A percentile compares a stretch with the other conserved stretches of the same genome.
These are phyloP conservation scores for Solanum pimpinellifolium DNA, from an alignment of 257 asterid species.

Conservation along the genomic window DNA sequence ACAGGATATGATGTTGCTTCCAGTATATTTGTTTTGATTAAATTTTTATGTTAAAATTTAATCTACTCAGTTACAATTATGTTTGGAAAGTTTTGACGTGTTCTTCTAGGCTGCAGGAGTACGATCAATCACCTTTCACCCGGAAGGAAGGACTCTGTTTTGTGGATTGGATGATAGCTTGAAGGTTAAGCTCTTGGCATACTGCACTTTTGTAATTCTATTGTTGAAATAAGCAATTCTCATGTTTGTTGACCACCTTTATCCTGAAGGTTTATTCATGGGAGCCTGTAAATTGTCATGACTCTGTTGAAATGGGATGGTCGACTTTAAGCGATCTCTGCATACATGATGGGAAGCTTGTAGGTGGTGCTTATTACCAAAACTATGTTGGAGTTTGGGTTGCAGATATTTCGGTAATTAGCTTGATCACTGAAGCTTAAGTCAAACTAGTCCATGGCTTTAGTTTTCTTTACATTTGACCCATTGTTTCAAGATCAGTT, in stretches of 20 bases:
- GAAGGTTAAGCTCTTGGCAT: constrained; percentile 41
- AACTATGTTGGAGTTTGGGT: constrained; percentile 93
- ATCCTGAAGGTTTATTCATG: constrained; percentile 80
- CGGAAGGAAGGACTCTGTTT: constrained; percentile 86
- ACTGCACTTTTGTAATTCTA: neutral
- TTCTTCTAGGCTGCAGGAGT: constrained; percentile 68
- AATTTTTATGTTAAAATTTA: neutral
- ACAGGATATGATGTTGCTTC: neutral
- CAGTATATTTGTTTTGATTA: neutral
- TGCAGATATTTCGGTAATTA: constrained; percentile 77
- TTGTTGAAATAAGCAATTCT: neutral
- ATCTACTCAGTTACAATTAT: neutral
- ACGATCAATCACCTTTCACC: constrained; percentile 75
- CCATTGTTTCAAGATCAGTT: neutral
- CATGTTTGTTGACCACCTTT: constrained; percentile 8
- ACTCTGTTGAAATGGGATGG: constrained; percentile 97
- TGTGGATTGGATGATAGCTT: constrained; percentile 91
- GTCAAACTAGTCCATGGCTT: neutral
- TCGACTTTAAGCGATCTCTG: constrained; percentile 89
- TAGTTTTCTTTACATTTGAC: neutral
- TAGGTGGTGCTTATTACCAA: constrained; percentile 89
- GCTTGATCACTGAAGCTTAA: neutral
- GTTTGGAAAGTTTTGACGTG: neutral
- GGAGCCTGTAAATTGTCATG: constrained; percentile 95
- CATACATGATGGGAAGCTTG: constrained; percentile 79